These are phyloP conservation scores for Pseudozyma sp. DNA, from an alignment of 1,284 basidiomycete genomes.

Conservation along the genomic window DNA sequence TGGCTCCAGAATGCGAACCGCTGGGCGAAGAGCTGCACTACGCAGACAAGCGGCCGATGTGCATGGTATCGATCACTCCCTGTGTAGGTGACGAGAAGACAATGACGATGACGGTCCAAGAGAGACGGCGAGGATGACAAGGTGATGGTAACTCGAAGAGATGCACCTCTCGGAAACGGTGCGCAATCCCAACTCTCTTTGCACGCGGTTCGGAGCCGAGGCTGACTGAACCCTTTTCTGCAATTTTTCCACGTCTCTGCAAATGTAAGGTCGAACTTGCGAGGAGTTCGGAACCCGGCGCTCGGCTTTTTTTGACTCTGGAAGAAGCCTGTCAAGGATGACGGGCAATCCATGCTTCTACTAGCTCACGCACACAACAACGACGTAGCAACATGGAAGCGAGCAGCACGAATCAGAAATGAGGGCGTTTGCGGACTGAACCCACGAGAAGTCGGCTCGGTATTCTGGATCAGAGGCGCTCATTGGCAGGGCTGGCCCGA, in stretches of 20 bases:
- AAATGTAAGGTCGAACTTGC: too few relatives aligned
- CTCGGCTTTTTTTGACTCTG: too few relatives aligned
- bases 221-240: background rate
- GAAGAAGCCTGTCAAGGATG: too few relatives aligned
- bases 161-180: background rate
- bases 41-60: background rate
- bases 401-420: too few relatives aligned
- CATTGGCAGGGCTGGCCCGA: too few relatives aligned
- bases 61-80: background rate
- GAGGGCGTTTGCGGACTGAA: too few relatives aligned
- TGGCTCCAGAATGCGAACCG: background rate
- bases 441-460: too few relatives aligned
- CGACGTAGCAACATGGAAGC: too few relatives aligned
- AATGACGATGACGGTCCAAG: conserved; percentile 4
- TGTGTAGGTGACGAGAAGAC: background rate
- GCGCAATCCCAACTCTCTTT: conserved; percentile 9
- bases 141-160: background rate
- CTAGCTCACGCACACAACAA: too few relatives aligned
- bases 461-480: too few relatives aligned
- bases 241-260: background rate
- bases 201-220: conserved; percentile 36
- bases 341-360: too few relatives aligned
- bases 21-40: background rate
- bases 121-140: conserved; percentile 8
- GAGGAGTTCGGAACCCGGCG: too few relatives aligned